Percentiles rank a stretch among this genome's conserved stretches.
Evolutionary conservation across 768 basidiomycete species (phyloP).

Genomic region (Phlebiopsis flavidoalba): DNA sequence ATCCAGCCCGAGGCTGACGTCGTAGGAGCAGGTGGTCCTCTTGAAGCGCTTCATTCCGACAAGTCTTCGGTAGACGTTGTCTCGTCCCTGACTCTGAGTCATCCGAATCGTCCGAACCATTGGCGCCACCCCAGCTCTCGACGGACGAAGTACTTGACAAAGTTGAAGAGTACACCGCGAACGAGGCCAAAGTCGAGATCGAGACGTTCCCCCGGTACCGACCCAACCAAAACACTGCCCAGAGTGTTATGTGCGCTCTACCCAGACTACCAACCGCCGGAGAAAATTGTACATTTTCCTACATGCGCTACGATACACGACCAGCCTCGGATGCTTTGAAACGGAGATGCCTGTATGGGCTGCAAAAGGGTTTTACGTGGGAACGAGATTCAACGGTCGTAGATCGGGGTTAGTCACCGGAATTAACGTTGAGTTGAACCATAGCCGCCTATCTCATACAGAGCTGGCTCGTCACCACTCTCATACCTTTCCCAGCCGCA

Average conservation of each 20-base stretch:
- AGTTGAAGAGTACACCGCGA: conserved; percentile 11
- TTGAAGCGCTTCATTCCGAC: background rate
- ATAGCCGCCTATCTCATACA: no score
- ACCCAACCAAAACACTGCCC: conserved; percentile 62
- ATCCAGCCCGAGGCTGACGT: background rate
- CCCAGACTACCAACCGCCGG: conserved; percentile 90
- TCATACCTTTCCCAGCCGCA: no score
- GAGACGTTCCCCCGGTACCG: conserved; percentile 13
- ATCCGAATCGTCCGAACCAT: background rate
- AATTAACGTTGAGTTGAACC: no score
- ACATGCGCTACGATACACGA: conserved; percentile 84
- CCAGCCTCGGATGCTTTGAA: conserved; percentile 76
- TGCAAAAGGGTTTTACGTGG: conserved; percentile 65
- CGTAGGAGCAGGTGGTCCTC: background rate
- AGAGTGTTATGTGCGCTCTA: conserved; percentile 88
- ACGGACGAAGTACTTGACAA: conserved; percentile 43
- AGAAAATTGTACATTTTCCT: conserved; percentile 90
- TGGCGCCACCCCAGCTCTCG: conserved; percentile 34
- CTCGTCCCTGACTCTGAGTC: background rate
- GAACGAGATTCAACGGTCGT: conserved; percentile 22
- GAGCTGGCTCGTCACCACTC: no score
- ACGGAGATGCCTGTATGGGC: conserved; percentile 92
- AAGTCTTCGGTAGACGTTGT: background rate
- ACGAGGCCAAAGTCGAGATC: background rate
- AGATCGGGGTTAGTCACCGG: no score